Base-by-base conservation (phyloP, 495 filamentous ascomycete species). In the Chaetomium fimeti region DNA sequence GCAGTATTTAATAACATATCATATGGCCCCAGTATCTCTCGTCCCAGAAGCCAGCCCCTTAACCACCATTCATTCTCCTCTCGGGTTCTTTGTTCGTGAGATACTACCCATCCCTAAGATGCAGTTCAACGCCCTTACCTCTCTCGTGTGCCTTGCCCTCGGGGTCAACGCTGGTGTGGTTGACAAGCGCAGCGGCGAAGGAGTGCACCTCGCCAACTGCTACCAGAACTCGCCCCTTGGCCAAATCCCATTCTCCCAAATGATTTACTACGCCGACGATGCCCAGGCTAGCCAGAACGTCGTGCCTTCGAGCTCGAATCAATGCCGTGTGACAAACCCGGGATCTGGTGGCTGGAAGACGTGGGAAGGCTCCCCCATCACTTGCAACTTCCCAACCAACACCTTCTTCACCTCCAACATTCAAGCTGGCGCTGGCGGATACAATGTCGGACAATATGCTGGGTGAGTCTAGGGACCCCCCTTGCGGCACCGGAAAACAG, bases 131-230 rank as follows among this genome's bases (percentile, higher is more conserved):
- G 20, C 18, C 53, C 5, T 38, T n/a, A 4, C 53, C 15, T 36
- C 53, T 9, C 18, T 56, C 25, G 27, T 32, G 3, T n/a, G 38
- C 16, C 9, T 38, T 8, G 28, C 53, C 16, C 53, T 56, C n/a
- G 53, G 53, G 29, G 53, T 5, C 2, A 29, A 18, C 28, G 52
- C 52, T 18, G 51, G n/a, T 9, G 18, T 12, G 29, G 25, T 53
- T 25, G 28, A 28, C 51, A 53, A 53, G 51, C 52, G 52, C 16
- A 20, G 5, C 28, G 53, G 53, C 53, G 53, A 56, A 29, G 53
- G 53, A n/a, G 29, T 56, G 1, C 53, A 56, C 53, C 53, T 56
- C 25, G 53, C 53, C 15, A 56, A 56, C 53, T 56, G 53, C 29
- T 56, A 56, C 28, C 28, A 38, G 29, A 38, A 38, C 53, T 56